Conservation (phyloP, 352 stramenopile species). For the Phytophthora sojae region DNA sequence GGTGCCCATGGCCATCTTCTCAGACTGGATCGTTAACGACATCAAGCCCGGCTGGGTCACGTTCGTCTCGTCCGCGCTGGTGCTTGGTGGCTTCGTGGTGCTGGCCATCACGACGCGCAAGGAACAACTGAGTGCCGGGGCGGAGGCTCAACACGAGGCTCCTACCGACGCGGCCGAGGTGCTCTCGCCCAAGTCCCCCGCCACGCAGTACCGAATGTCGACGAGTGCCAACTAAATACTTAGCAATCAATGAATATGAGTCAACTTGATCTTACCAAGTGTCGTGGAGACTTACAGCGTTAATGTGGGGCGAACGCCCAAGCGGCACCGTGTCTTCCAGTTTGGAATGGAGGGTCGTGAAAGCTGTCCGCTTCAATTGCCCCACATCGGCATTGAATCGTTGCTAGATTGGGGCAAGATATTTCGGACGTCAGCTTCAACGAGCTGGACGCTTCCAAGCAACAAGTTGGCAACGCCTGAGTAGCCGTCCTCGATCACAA, state of each 20-base stretch:
- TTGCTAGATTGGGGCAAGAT: too few relatives aligned
- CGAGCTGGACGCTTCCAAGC: too few relatives aligned
- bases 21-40: conserved; percentile 84
- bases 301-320: too few relatives aligned
- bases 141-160: conserved; percentile 9
- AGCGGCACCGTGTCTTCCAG: too few relatives aligned
- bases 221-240: conserved; percentile 18
- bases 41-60: conserved; percentile 59
- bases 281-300: background rate
- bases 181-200: conserved; percentile 37
- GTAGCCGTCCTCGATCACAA: conserved; percentile 19
- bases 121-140: conserved; percentile 30
- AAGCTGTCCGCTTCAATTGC: too few relatives aligned
- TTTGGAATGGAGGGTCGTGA: too few relatives aligned
- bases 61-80: conserved; percentile 67
- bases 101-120: conserved; percentile 48
- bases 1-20: conserved; percentile 95
- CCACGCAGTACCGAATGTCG: conserved; percentile 42
- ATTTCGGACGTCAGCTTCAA: too few relatives aligned
- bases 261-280: conserved; percentile 6
- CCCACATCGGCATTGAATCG: too few relatives aligned
- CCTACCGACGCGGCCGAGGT: background rate
- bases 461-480: background rate
- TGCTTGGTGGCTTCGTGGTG: conserved; percentile 83
- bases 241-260: conserved; percentile 22